phyloP scores from a whole-genome alignment of 805 yeast genomes.

The Candida awuae region DNA sequence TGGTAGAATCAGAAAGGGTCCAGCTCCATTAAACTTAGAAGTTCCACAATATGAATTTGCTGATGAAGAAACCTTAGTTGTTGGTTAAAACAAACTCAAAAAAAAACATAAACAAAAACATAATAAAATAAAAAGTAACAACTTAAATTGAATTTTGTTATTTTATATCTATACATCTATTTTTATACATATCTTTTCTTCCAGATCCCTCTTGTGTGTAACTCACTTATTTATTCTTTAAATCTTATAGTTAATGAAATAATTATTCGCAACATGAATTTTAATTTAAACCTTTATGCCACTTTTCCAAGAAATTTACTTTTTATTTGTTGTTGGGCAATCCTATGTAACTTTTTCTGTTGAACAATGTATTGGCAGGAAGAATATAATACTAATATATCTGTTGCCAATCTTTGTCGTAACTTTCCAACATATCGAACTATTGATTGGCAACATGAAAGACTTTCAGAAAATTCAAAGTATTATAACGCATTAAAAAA shows the following conservation, averaged over 20 bases:
- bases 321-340: too few species aligned
- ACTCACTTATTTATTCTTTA: constrained; percentile 7
- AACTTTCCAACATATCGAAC: constrained; percentile 57
- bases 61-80: constrained; percentile 69
- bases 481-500: constrained; percentile 19
- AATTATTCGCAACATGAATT: too few species aligned
- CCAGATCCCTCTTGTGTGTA: not conserved
- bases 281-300: too few species aligned
- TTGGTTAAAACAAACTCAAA: constrained; percentile 51
- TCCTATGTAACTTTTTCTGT: too few species aligned
- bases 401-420: constrained; percentile 24
- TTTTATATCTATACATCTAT: constrained; percentile 1
- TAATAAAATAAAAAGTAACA: not conserved
- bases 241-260: not conserved
- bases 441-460: constrained; percentile 65
- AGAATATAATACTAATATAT: constrained; percentile 7
- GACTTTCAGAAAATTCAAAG: constrained; percentile 37
- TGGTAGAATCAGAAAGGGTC: constrained; percentile 99
- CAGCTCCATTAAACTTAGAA: constrained; percentile 98
- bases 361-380: constrained; percentile 10
- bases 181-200: constrained; percentile 1
- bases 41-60: constrained; percentile 83
- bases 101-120: not conserved
- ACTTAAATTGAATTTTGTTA: not conserved
- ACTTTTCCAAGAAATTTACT: too few species aligned